Evolutionary conservation across 371 early-diverging fungal genomes (phyloP).

Genomic region (Funneliformis caledonium): DNA sequence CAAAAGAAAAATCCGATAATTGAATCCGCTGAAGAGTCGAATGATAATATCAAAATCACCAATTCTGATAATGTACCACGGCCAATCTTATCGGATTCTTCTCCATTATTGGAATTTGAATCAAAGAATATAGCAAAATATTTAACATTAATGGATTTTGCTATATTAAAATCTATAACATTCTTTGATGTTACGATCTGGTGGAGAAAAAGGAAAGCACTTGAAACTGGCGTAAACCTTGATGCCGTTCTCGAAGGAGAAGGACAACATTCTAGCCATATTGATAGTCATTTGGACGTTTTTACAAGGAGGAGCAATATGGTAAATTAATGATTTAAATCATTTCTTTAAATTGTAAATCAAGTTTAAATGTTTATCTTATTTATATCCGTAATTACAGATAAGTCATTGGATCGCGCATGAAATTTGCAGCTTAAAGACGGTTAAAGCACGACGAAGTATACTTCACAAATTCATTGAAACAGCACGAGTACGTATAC

Average conservation of each 20-base stretch:
- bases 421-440: conserved; percentile 52
- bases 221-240: conserved; percentile 7
- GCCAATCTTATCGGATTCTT: conserved; percentile 39
- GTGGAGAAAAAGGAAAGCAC: conserved; percentile 44
- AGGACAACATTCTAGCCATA: not conserved
- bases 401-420: conserved; percentile 61
- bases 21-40: not conserved
- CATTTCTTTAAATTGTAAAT: not conserved
- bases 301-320: conserved; percentile 55
- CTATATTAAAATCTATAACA: conserved; percentile 51
- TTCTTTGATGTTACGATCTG: conserved; percentile 53
- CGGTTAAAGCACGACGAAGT: conserved; percentile 49
- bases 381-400: conserved; percentile 34
- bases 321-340: not conserved
- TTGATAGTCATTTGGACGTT: conserved; percentile 51
- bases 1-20: not conserved
- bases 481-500: conserved; percentile 49
- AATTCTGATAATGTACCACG: not conserved
- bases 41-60: not conserved
- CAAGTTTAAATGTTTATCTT: conserved; percentile 2
- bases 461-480: conserved; percentile 59
- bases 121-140: conserved; percentile 54
- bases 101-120: conserved; percentile 49
- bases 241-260: not conserved
- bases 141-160: conserved; percentile 54